Conservation (phyloP, 306 rosid species). For the Pyrus communis region DNA sequence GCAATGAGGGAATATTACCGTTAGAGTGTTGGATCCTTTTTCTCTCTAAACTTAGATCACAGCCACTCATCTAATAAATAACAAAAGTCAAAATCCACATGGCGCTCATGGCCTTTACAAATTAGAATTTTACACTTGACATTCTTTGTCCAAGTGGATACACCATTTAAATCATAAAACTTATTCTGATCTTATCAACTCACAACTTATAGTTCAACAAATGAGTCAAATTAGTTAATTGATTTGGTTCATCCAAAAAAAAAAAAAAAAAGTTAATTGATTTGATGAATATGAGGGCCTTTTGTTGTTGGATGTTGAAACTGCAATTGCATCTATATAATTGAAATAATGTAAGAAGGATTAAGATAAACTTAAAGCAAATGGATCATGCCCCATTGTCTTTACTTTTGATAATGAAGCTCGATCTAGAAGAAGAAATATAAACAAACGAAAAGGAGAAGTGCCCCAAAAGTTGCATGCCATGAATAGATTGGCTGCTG, state of each 20-base stretch:
- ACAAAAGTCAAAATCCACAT: too few relatives aligned
- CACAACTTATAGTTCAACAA: too few relatives aligned
- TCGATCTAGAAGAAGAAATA: background rate
- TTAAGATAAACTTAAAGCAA: background rate
- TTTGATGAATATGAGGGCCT: background rate
- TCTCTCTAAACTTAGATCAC: too few relatives aligned
- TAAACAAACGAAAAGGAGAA: background rate
- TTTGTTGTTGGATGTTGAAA: background rate
- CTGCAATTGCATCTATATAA: background rate
- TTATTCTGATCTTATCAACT: too few relatives aligned
- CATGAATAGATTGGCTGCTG: constrained; percentile 4
- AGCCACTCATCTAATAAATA: too few relatives aligned
- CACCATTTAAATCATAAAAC: background rate
- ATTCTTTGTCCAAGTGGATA: too few relatives aligned
- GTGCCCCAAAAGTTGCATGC: constrained; percentile 6
- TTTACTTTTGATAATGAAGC: background rate
- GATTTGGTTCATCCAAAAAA: too few relatives aligned
- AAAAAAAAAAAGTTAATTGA: background rate
- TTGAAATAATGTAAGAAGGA: background rate
- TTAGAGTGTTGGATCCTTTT: too few relatives aligned
- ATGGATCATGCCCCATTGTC: background rate
- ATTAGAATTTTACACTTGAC: too few relatives aligned
- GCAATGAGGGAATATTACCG: too few relatives aligned
- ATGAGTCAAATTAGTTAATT: background rate
- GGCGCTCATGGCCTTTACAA: too few relatives aligned